Evolutionary conservation across 192 early-diverging fungal genomes (phyloP).

Genomic region (Linnemannia schmuckeri): DNA sequence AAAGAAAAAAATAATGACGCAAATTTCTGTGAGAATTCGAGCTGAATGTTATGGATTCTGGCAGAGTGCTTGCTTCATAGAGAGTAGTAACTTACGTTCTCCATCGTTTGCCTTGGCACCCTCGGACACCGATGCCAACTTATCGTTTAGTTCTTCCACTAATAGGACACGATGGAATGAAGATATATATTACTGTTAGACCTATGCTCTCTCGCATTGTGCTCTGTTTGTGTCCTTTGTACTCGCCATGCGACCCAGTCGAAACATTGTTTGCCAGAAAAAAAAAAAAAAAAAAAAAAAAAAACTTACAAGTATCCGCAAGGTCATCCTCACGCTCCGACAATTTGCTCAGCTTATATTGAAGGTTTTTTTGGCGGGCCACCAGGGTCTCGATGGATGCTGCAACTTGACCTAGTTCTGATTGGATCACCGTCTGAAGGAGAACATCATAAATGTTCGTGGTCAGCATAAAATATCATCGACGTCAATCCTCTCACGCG

Average conservation of each 20-base stretch:
- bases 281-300: not conserved
- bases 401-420: constrained; percentile 63
- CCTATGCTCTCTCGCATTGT: not conserved
- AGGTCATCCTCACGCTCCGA: constrained; percentile 60
- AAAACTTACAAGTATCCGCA: constrained; percentile 54
- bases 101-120: constrained; percentile 39
- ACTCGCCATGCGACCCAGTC: constrained; percentile 10
- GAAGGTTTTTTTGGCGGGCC: constrained; percentile 56
- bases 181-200: not conserved
- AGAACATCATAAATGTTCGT: not conserved
- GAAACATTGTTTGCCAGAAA: not conserved
- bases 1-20: not conserved
- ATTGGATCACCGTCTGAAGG: constrained; percentile 53
- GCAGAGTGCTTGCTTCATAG: not conserved
- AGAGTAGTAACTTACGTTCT: constrained; percentile 14
- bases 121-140: constrained; percentile 55
- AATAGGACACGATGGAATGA: not conserved
- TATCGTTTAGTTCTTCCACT: constrained; percentile 64
- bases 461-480: not conserved
- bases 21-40: not conserved
- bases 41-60: not conserved
- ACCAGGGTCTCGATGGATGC: constrained; percentile 62
- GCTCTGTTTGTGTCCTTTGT: not conserved
- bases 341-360: constrained; percentile 58
- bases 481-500: not conserved